Evolutionary conservation across 805 yeast species (phyloP).

Genomic region (Candida boleticola): DNA sequence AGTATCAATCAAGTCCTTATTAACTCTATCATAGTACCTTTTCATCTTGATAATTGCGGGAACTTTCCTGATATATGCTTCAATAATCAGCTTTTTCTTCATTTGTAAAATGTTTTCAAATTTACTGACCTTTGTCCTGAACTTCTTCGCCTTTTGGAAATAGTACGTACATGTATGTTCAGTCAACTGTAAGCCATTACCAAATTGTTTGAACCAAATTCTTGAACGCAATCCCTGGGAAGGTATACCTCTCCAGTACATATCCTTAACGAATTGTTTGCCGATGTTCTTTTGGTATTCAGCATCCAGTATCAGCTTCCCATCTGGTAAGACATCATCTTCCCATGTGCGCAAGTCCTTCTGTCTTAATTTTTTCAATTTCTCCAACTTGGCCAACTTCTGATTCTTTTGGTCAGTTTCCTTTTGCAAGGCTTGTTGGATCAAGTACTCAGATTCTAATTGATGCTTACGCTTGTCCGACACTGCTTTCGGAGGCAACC

Average conservation of each 20-base stretch:
- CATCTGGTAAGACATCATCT: conserved; percentile 7
- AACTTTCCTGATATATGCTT: conserved; percentile 2
- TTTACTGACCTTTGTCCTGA: conserved; percentile 3
- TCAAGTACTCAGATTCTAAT: conserved; percentile 46
- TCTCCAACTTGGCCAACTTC: conserved; percentile 29
- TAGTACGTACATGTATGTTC: conserved; percentile 5
- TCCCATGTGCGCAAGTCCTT: conserved; percentile 31
- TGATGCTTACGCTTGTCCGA: conserved; percentile 55
- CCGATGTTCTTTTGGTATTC: conserved; percentile 26
- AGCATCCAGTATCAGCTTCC: not conserved
- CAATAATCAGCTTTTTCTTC: conserved; percentile 1
- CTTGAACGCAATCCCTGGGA: conserved; percentile 32
- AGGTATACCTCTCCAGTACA: conserved; percentile 26
- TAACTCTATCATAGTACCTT: conserved; percentile 9
- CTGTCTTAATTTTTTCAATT: conserved; percentile 29
- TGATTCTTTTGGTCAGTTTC: conserved; percentile 34
- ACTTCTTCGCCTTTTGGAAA: conserved; percentile 1
- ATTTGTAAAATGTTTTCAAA: conserved; percentile 3
- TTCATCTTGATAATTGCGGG: conserved; percentile 8
- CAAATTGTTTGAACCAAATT: conserved; percentile 52
- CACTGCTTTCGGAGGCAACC: conserved; percentile 63
- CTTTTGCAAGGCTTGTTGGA: conserved; percentile 38
- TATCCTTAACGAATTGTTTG: conserved; percentile 5
- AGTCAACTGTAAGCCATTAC: conserved; percentile 25
- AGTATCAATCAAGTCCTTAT: conserved; percentile 15